These are phyloP conservation scores for Apiotrichum sp. DNA, from an alignment of 1,284 basidiomycete genomes.

Conservation along the genomic window DNA sequence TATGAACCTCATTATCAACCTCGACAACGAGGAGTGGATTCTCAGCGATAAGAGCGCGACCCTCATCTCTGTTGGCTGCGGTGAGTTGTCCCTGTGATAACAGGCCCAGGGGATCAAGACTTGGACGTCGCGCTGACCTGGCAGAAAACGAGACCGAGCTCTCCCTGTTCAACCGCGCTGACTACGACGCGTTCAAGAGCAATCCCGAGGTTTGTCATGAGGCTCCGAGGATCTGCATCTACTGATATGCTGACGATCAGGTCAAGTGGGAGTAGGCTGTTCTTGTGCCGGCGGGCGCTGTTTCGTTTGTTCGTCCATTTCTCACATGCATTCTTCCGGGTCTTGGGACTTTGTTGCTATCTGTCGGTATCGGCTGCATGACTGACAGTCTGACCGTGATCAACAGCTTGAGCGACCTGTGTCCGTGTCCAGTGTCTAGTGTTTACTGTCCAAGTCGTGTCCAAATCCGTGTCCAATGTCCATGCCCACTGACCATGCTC, in stretches of 20 bases:
- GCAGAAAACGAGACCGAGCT: slow-evolving; percentile 91
- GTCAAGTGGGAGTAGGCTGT: slow-evolving; percentile 7
- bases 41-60: slow-evolving; percentile 60
- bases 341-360: too few species aligned
- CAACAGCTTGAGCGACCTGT: too few species aligned
- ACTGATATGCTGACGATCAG: not conserved
- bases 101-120: too few species aligned
- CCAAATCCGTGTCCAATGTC: too few species aligned
- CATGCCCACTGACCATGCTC: too few species aligned
- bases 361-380: too few species aligned
- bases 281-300: too few species aligned
- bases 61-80: slow-evolving; percentile 65
- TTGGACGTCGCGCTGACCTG: not conserved
- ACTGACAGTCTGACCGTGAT: too few species aligned
- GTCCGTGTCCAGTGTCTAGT: too few species aligned
- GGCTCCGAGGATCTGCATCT: not conserved
- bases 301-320: too few species aligned
- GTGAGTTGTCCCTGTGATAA: slow-evolving; percentile 49
- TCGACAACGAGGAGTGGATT: slow-evolving; percentile 91
- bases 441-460: too few species aligned
- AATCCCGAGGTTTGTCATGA: slow-evolving; percentile 62
- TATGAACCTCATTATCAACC: slow-evolving; percentile 88
- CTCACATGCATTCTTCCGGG: too few species aligned
- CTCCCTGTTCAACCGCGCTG: slow-evolving; percentile 73
- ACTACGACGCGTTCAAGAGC: slow-evolving; percentile 71